phyloP scores from a whole-genome alignment of 1,284 basidiomycete genomes.

The Sphaerobolus stellatus region DNA sequence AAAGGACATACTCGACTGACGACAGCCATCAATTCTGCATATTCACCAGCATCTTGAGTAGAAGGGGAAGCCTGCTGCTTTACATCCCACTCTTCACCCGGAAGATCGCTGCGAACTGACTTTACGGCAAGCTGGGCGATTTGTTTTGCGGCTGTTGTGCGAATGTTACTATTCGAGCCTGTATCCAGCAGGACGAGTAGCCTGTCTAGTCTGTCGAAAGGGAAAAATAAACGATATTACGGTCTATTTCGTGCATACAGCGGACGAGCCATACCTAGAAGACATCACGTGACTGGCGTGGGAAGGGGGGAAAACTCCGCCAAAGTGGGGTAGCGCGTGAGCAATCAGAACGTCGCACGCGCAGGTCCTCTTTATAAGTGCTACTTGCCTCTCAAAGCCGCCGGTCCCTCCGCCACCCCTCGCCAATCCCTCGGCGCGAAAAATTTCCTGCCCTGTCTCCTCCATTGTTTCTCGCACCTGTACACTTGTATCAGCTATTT shows the following conservation, averaged over 20 bases:
- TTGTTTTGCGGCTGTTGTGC: slow-evolving; percentile 89
- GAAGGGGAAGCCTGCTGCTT: slow-evolving; percentile 54
- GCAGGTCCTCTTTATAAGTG: slow-evolving; percentile 14
- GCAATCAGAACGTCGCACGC: slow-evolving; percentile 12
- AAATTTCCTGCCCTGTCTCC: too few relatives aligned
- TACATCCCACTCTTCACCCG: slow-evolving; percentile 71
- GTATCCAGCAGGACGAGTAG: slow-evolving; percentile 89
- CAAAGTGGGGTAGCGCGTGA: slow-evolving; percentile 10
- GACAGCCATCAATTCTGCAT: slow-evolving; percentile 81
- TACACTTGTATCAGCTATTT: background rate
- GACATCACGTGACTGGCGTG: slow-evolving; percentile 15
- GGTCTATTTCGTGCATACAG: background rate
- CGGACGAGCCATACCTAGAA: slow-evolving; percentile 8
- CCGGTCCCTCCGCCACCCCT: slow-evolving; percentile 6
- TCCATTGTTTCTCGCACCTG: too few relatives aligned
- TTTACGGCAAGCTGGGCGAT: slow-evolving; percentile 86
- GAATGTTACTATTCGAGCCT: slow-evolving; percentile 82
- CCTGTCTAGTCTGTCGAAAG: slow-evolving; percentile 73
- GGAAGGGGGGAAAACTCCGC: slow-evolving; percentile 9
- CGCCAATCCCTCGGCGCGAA: background rate
- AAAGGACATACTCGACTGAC: slow-evolving; percentile 64
- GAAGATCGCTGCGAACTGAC: slow-evolving; percentile 77
- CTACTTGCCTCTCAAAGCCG: slow-evolving; percentile 4
- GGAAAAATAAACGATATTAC: slow-evolving; percentile 1
- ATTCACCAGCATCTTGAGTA: slow-evolving; percentile 62